Evolutionary conservation across 805 yeast genomes (phyloP), one percentile per base, ranked within the genome.

Genomic region (Monosporozyma yasuniensis): DNA sequence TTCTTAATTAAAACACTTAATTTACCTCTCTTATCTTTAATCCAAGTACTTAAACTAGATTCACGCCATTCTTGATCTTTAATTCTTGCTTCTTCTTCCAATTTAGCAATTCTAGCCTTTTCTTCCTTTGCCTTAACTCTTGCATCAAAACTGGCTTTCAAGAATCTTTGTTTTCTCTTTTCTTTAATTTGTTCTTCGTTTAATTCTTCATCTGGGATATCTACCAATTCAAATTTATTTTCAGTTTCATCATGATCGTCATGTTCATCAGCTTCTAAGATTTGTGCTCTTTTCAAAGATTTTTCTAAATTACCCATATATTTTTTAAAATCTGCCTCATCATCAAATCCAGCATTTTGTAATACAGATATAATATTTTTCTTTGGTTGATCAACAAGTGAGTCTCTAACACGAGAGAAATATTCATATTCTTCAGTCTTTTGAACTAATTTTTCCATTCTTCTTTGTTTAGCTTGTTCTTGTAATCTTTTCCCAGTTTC

Each of bases 401-500:
- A 76, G 25, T 73, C 77, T 57, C 73, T 76, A 42, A 90, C 67
- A 23, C 74, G 73, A 1, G 78, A 69, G 59, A 83, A 88, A 64
- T 90, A 88, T 44, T 76, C 82, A 54, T 73, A 78, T 60, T 91
- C 96, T 56, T 84, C 81, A 57, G 89, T 89, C 56, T 86, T 84
- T 63, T 88, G 88, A 14, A 79, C 72, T 44, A 87, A 68, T 60
- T 87, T 89, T 62, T 91, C 96, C 9, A 81, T 65, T 50, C 99
- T 72, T 56, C 82, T 83, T 60, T 82, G 84, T 58, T 84, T 89
- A 0, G 97, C 97, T 66, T 89, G 96, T 60, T 87, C 95, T 68
- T 93, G 98, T 53, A 95, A 73, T 55, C 95, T 75, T 54, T 83
- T 78, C 8, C 97, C 97, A 54, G 84, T 85, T 61, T 89, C 96